A percentile compares a stretch with the other conserved stretches of the same genome.
These are phyloP conservation scores for Scleroderma bovista DNA, from an alignment of 768 basidiomycete genomes.

Conservation along the genomic window DNA sequence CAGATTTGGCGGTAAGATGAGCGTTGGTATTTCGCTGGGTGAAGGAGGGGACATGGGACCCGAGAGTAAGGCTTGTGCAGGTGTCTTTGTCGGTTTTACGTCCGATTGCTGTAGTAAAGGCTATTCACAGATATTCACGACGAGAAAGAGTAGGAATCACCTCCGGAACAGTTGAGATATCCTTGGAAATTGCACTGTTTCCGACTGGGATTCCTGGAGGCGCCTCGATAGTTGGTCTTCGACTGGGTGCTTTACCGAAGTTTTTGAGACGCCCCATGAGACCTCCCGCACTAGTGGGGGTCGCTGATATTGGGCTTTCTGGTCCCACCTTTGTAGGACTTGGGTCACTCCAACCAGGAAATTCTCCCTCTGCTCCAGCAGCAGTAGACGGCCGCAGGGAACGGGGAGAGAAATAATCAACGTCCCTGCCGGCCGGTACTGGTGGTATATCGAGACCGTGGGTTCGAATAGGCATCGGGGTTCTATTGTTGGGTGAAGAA, in stretches of 20 bases:
- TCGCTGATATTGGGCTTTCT: conserved; percentile 33
- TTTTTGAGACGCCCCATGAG: conserved; percentile 78
- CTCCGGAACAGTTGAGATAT: conserved; percentile 14
- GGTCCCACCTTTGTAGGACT: conserved; percentile 26
- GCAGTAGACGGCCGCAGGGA: conserved; percentile 42
- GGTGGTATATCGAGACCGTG: conserved; percentile 38
- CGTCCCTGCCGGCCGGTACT: conserved; percentile 24
- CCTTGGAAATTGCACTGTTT: conserved; percentile 9
- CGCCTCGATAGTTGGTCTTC: conserved; percentile 19
- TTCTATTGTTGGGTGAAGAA: conserved; percentile 21
- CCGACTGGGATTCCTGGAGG: conserved; percentile 21
- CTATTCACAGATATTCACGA: conserved; percentile 1
- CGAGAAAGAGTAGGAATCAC: conserved; percentile 14
- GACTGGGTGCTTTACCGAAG: conserved; percentile 57
- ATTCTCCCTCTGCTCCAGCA: conserved; percentile 45
- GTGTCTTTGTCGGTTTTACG: conserved; percentile 37
- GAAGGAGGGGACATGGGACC: conserved; percentile 60
- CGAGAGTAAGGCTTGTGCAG: conserved; percentile 50
- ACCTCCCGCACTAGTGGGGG: conserved; percentile 41
- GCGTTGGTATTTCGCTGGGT: conserved; percentile 64
- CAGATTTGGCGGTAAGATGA: conserved; percentile 54
- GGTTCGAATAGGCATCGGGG: conserved; percentile 34
- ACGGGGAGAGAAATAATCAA: conserved; percentile 52
- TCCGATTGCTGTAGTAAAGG: conserved; percentile 19
- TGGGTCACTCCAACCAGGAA: conserved; percentile 37